These are phyloP conservation scores for Blumeria hordei DNA, from an alignment of 2,329 filamentous ascomycete species.

Conservation along the genomic window DNA sequence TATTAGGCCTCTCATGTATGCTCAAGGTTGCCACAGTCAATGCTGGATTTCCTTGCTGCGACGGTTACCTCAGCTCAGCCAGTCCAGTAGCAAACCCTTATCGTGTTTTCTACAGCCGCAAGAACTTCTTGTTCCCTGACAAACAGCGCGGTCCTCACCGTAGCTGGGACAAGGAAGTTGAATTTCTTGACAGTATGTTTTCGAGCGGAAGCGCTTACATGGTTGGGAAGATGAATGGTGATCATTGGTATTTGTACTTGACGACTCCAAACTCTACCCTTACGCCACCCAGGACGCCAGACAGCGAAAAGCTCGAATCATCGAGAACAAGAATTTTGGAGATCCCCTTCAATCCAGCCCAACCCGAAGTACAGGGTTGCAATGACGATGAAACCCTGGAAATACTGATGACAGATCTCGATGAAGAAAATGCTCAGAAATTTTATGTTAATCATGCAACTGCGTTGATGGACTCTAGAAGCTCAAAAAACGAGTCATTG, in stretches of 20 bases:
- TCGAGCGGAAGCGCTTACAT: conserved; percentile 88
- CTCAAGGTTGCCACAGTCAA: conserved; percentile 73
- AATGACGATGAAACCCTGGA: conserved; percentile 53
- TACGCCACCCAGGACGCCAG: conserved; percentile 63
- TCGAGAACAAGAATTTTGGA: conserved; percentile 15
- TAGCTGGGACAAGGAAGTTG: conserved; percentile 93
- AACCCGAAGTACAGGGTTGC: conserved; percentile 6
- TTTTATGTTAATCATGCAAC: conserved; percentile 63
- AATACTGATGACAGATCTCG: conserved; percentile 49
- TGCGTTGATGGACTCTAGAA: conserved; percentile 66
- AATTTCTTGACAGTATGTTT: conserved; percentile 78
- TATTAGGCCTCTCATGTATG: conserved; percentile 72
- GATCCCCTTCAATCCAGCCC: conserved; percentile 15
- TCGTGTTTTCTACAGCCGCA: conserved; percentile 94
- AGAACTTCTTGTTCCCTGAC: conserved; percentile 93
- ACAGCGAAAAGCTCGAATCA: conserved; percentile 18
- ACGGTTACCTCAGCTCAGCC: conserved; percentile 38
- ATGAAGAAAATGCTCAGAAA: conserved; percentile 43
- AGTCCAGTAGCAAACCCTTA: conserved; percentile 65
- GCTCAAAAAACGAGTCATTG: conserved; percentile 40
- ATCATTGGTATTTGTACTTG: conserved; percentile 97
- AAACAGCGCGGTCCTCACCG: conserved; percentile 84
- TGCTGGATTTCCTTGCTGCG: conserved; percentile 71
- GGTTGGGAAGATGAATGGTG: conserved; percentile 99
- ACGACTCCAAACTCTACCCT: conserved; percentile 61